Evolutionary conservation across 1,139 yeast genomes (phyloP), one percentile per base, ranked within the genome.

Genomic region (Tardiomyces depauwii): DNA sequence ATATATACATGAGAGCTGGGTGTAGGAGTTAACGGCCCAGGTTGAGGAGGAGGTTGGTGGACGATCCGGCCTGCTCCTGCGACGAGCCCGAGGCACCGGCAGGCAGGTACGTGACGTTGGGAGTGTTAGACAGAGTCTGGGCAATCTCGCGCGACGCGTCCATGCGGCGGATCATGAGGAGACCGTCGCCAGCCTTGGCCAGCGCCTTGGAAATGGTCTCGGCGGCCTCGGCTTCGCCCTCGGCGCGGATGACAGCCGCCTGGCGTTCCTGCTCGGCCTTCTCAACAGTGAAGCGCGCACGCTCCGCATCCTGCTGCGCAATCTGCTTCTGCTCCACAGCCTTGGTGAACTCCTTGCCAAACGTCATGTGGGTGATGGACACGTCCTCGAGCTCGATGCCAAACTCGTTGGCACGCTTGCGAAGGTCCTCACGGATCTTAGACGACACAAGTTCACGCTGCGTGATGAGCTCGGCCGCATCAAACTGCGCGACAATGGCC

Each of bases 171-270:
- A 91, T 88, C 75, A 86, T 77, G 64, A 93, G 74, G 58, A 93
- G 74, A 55, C 98, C 98, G 62, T 93, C 97, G 64, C 98, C 98
- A 32, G 95, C 91, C 71, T 88, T 88, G 45, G 82, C 79, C 57
- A 93, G 76, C 2, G 98, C 97, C 67, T 82, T 87, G 43, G 96
- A 87, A 53, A 93, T 94, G 50, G 82, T 80, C 52, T 91, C 98
- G 7, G 97, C 99, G 48, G 95, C 87, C 67, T 93, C 98, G 41
- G 98, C 98, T 69, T 93, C 99, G 67, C 98, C 99, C 68, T 93
- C 98, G 23, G 99, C 99, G 58, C 97, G 79, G 54, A 91, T 91
- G 58, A 93, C 88, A 47, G 85, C 74, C 3, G 98, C 98, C 65
- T 82, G 89, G 65, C 95, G 80, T 67, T 91, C 97, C 68, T 93